phyloP scores from a whole-genome alignment of 352 stramenopile species.

The Pythium aphanidermatum region DNA sequence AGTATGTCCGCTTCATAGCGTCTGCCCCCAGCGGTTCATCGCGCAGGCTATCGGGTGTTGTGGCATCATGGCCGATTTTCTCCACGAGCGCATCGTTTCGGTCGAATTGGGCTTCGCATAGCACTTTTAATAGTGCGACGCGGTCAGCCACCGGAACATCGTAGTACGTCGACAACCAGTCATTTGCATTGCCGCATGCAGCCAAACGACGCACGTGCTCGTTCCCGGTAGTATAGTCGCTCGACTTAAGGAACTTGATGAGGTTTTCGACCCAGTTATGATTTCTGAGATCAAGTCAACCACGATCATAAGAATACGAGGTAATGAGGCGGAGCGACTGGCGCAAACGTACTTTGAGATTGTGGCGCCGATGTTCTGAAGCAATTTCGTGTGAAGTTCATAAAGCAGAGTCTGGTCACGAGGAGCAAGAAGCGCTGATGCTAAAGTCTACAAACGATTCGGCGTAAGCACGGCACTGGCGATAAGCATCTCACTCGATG shows the following conservation, averaged over 20 bases:
- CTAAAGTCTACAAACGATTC: conserved; percentile 20
- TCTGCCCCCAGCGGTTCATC: conserved; percentile 44
- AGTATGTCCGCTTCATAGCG: conserved; percentile 43
- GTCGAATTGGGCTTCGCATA: conserved; percentile 65
- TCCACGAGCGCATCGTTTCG: conserved; percentile 51
- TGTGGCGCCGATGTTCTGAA: conserved; percentile 37
- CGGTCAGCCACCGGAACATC: conserved; percentile 32
- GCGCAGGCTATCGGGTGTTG: conserved; percentile 30
- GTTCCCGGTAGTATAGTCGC: conserved; percentile 23
- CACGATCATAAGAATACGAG: not conserved
- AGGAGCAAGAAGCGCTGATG: conserved; percentile 27
- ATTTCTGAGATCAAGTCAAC: conserved; percentile 28
- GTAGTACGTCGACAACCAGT: conserved; percentile 36
- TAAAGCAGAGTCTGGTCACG: conserved; percentile 28
- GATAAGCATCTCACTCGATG: not conserved
- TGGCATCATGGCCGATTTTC: conserved; percentile 43
- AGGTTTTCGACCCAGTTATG: conserved; percentile 40
- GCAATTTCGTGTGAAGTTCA: conserved; percentile 40
- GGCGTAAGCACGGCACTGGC: not conserved
- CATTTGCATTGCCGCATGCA: conserved; percentile 6
- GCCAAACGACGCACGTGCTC: conserved; percentile 10
- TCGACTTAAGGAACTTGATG: conserved; percentile 35
- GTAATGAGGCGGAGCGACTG: too few species aligned
- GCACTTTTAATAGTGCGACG: conserved; percentile 45
- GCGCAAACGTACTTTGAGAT: conserved; percentile 45